A percentile compares a stretch with the other conserved stretches of the same genome.
These are phyloP conservation scores for Fraxinus excelsior DNA, from an alignment of 257 asterid genomes.

Conservation along the genomic window DNA sequence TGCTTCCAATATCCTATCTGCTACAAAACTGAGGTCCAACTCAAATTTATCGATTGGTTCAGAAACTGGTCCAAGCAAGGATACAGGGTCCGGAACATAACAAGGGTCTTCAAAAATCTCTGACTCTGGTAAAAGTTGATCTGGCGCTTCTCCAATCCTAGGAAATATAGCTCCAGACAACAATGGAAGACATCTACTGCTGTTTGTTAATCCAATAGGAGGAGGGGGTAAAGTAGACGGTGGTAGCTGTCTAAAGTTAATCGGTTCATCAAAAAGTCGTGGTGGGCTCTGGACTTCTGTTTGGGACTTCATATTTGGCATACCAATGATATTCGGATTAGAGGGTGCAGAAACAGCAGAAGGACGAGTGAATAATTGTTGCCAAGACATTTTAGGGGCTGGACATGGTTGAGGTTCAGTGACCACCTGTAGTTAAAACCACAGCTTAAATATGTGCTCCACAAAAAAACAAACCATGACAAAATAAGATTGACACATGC, in stretches of 20 bases:
- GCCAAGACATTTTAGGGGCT: constrained; percentile 93
- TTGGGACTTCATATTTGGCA: too few relatives aligned
- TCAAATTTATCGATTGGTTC: constrained; percentile 90
- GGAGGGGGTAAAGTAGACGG: constrained; percentile 58
- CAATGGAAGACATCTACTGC: constrained; percentile 44
- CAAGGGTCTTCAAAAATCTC: constrained; percentile 93
- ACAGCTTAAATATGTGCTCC: constrained; percentile 13
- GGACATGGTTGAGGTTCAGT: constrained; percentile 61
- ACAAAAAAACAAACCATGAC: neutral
- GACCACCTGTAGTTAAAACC: constrained; percentile 53
- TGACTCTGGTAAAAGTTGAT: constrained; percentile 62
- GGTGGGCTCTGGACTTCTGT: constrained; percentile 7
- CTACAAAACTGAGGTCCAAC: constrained; percentile 69
- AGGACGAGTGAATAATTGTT: constrained; percentile 84
- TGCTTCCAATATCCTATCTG: constrained; percentile 53
- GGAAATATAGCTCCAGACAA: constrained; percentile 60
- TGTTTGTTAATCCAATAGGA: constrained; percentile 50
- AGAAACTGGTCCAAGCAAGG: constrained; percentile 71
- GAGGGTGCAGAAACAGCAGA: constrained; percentile 54
- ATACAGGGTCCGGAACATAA: constrained; percentile 59
- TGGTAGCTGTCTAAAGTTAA: constrained; percentile 60
- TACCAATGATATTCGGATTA: constrained; percentile 36
- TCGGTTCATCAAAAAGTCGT: constrained; percentile 62
- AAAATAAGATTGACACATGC: neutral
- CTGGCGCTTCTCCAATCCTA: constrained; percentile 53